Evolutionary conservation across 2,329 filamentous ascomycete genomes (phyloP), one percentile per base, ranked within the genome.

Genomic region (Sphaerostilbella broomeana): DNA sequence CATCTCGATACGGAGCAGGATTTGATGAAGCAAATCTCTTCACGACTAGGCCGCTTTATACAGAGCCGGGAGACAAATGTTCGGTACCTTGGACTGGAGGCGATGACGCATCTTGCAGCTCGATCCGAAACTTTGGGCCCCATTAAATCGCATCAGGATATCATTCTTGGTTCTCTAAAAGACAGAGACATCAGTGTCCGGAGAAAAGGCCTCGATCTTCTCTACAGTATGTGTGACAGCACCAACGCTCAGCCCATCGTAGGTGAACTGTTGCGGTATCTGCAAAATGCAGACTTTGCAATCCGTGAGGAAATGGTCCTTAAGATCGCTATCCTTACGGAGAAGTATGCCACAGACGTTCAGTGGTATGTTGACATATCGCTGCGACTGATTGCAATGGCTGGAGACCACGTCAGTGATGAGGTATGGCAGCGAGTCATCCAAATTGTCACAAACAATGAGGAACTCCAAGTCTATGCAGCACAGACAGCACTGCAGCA

Each of bases 321-420:
- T 47, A 98, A 98, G 67, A 95, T 98, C 63, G 92, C 92, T 37
- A 98, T 98, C 55, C 64, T 98, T 48, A 97, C 94, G 0, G 92
- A 98, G 60, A 97, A 97, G 59, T 98, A 98, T 59, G 92, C 92
- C 17, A 95, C 89, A 1, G 92, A 98, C 56, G 86, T 95, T 15
- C 90, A 97, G 67, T 98, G 92, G 92, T 98, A 98, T 61, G 94
- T 98, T 47, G 90, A 98, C 58, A 95, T 97, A 51, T 95, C 92
- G 9, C 72, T 98, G 50, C 81, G 90, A 40, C 75, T 98, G 37
- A 89, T 98, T 43, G 88, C 90, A 43, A 89, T 97, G 79, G 92
- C 94, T 3, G 92, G 92, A 50, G 92, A 98, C 56, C 92, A 98
- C 60, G 90, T 98, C 51, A 97, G 90, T 62, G 94, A 98, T 48